Percentiles rank a stretch among this genome's conserved stretches.
phyloP scores from a whole-genome alignment of 2,329 filamentous ascomycete genomes.

The Elsinoe batatas region DNA sequence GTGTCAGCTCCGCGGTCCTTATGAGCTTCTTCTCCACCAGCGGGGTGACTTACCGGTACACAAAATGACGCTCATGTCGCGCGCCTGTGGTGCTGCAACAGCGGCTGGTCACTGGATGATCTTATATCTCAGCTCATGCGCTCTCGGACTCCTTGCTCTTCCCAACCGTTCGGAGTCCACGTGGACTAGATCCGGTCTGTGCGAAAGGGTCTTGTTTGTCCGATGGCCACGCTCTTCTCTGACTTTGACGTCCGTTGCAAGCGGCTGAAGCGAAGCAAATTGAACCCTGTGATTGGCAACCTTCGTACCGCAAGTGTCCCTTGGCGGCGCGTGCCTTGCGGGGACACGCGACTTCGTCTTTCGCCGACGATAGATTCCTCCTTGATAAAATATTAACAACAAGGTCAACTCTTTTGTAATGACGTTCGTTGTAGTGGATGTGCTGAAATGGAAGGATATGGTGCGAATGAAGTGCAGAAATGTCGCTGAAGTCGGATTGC shows the following conservation, averaged over 20 bases:
- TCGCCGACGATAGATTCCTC: too few species aligned
- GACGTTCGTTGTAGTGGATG: too few species aligned
- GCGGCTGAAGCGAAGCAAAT: neutral
- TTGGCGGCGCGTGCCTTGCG: too few species aligned
- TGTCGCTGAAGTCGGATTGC: too few species aligned
- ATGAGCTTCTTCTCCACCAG: conserved; percentile 14
- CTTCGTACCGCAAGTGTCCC: neutral
- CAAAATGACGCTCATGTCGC: conserved; percentile 54
- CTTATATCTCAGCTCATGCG: neutral
- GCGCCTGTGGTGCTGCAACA: conserved; percentile 3
- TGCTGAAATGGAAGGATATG: too few species aligned
- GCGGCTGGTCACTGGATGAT: neutral
- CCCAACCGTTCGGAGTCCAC: conserved; percentile 1
- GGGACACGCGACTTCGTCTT: too few species aligned
- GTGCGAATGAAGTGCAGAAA: too few species aligned
- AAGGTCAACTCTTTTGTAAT: too few species aligned
- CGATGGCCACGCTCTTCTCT: neutral
- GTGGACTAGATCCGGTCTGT: neutral
- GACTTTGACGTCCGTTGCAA: neutral
- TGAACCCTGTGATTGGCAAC: neutral
- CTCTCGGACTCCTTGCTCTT: neutral
- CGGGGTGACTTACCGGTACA: conserved; percentile 48
- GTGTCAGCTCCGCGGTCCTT: conserved; percentile 20
- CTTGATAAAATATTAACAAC: too few species aligned
- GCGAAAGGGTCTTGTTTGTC: neutral